Evolutionary conservation across 805 yeast genomes (phyloP), one percentile per base, ranked within the genome.

Genomic region (Yamadazyma olivae): DNA sequence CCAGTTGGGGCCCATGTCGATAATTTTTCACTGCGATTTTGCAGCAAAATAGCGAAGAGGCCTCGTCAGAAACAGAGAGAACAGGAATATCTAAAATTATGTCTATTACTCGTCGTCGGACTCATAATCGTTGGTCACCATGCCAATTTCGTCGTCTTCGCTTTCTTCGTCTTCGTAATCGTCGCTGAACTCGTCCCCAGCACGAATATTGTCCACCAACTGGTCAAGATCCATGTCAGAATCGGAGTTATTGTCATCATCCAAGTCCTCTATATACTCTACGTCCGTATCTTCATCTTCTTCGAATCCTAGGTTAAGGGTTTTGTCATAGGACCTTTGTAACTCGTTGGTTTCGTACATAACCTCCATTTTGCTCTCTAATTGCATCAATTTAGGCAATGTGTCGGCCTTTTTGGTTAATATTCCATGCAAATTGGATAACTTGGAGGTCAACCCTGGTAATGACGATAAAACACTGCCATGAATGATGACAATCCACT

Each of bases 241-340:
- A 30, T 16, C 30, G 12, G 21, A 38, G 23, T 35, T 27, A 30
- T 50, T 54, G 5, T 29, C 41, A 44, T 74, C 79, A 50, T 76
- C 82, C 17, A 82, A 54, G 48, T 81, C 90, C 57, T 83, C 91
- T 17, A 77, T 64, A 49, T 81, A 82, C 47, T 83, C 90, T n/a
- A 82, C 83, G 34, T 72, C 80, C 34, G 67, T 58, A 39, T 72
- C 77, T 2, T 47, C 53, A 6, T 53, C 57, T 6, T 56, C 57
- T n/a, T 47, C 54, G n/a, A 51, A 56, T 3, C 49, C 56, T 6
- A 9, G 12, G 14, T 24, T 24, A 10, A 20, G 23, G 73, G 31
- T 58, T 54, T 27, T 27, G 8, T 8, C 15, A 16, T 14, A 32
- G 12, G 27, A 27, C 8, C 35, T 17, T 41, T 64, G 67, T 44